Conservation (phyloP, 2,329 filamentous ascomycete species). For the Zymoseptoria brevis region DNA sequence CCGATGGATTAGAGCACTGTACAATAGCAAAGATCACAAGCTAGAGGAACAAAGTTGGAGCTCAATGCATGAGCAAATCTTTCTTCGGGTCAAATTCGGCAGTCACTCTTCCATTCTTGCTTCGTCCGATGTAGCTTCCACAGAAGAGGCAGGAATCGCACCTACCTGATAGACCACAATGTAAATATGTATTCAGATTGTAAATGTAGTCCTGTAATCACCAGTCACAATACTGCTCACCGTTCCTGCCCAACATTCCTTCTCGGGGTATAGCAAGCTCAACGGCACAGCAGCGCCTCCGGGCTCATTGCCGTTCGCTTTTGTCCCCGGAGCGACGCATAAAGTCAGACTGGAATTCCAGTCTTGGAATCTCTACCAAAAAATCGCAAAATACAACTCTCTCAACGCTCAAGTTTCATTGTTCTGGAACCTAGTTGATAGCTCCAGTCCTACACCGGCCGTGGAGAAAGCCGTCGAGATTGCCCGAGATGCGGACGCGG, state of each 20-base stretch:
- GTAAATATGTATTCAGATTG: too few species aligned
- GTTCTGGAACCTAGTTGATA: conserved; percentile 13
- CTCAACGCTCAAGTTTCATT: conserved; percentile 12
- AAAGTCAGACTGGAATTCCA: conserved; percentile 11
- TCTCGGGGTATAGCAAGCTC: conserved; percentile 2
- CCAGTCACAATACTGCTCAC: too few species aligned
- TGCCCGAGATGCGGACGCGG: conserved; percentile 2
- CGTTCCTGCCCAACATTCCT: conserved; percentile 14
- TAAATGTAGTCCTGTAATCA: too few species aligned
- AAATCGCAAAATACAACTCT: conserved; percentile 10
- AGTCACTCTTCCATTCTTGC: too few species aligned
- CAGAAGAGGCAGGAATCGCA: too few species aligned
- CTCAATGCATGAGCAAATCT: not conserved
- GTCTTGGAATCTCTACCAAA: conserved; percentile 14
- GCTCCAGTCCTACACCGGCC: conserved; percentile 3
- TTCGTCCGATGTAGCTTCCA: too few species aligned
- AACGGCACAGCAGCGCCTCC: conserved; percentile 12
- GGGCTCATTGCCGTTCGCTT: conserved; percentile 9
- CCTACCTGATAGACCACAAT: too few species aligned
- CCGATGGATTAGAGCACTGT: not conserved
- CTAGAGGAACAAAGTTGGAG: not conserved
- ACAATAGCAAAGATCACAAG: not conserved
- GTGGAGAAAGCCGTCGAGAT: conserved; percentile 6
- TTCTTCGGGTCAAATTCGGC: too few species aligned
- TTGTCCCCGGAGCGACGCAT: conserved; percentile 9